Evolutionary conservation across 2,329 filamentous ascomycete species (phyloP).

Genomic region (Phialemonium atrogriseum): DNA sequence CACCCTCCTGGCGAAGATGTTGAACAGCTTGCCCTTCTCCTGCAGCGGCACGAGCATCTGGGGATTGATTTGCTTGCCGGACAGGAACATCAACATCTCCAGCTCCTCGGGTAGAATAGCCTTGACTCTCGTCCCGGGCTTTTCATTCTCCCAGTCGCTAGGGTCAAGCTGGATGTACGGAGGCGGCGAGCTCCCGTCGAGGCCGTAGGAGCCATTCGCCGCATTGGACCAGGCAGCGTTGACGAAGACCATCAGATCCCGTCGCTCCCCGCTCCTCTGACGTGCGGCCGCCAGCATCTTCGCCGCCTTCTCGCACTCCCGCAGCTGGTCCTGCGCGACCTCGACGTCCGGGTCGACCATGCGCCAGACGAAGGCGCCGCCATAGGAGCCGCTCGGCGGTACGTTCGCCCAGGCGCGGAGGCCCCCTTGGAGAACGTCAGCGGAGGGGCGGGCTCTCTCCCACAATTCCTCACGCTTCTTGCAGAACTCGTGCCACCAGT

Average conservation of each 20-base stretch:
- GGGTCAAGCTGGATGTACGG: neutral
- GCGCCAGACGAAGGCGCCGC: slow-evolving; percentile 15
- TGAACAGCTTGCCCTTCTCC: slow-evolving; percentile 18
- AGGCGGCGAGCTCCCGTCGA: neutral
- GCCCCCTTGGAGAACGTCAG: slow-evolving; percentile 1
- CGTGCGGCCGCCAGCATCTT: slow-evolving; percentile 15
- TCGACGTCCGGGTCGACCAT: slow-evolving; percentile 12
- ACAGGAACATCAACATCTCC: slow-evolving; percentile 23
- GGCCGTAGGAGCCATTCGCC: slow-evolving; percentile 5
- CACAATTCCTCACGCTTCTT: slow-evolving; percentile 5
- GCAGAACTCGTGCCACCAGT: slow-evolving; percentile 6
- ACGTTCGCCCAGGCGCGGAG: slow-evolving; percentile 10
- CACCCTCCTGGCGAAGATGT: slow-evolving; percentile 22
- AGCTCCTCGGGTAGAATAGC: slow-evolving; percentile 18
- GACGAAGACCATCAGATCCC: slow-evolving; percentile 17
- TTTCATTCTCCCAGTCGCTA: neutral
- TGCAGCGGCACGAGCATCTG: slow-evolving; percentile 12
- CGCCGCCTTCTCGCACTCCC: slow-evolving; percentile 15
- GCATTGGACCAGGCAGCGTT: slow-evolving; percentile 1
- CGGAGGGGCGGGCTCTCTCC: slow-evolving; percentile 6
- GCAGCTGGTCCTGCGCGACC: slow-evolving; percentile 17
- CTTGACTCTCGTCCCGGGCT: slow-evolving; percentile 1
- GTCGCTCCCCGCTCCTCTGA: slow-evolving; percentile 17
- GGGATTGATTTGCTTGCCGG: slow-evolving; percentile 17
- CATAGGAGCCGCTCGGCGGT: slow-evolving; percentile 16